phyloP scores from a whole-genome alignment of 2,329 filamentous ascomycete species.

The Pseudofabraea citricarpa region DNA sequence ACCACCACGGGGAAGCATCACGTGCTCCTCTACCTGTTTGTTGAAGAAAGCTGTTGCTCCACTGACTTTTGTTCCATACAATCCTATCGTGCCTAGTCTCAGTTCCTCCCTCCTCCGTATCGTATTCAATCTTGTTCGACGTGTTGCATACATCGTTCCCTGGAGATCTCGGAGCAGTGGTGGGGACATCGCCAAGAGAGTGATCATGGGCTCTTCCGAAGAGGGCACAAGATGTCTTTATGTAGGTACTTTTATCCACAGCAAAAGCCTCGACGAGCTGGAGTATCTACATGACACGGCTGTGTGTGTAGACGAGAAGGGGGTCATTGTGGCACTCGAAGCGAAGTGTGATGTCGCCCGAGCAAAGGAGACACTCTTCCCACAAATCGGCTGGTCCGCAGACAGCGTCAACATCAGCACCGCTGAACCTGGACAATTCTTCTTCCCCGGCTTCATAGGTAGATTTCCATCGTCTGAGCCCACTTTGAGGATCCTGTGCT shows the following conservation, averaged over 20 bases:
- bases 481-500: no score
- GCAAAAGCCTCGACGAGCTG: constrained; percentile 38
- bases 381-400: constrained; percentile 27
- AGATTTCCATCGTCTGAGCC: constrained; percentile 10
- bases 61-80: neutral
- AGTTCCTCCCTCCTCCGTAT: no score
- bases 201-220: constrained; percentile 12
- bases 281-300: constrained; percentile 41
- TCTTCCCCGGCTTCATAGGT: constrained; percentile 82
- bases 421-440: constrained; percentile 56
- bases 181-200: no score
- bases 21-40: neutral
- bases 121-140: no score
- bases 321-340: constrained; percentile 37
- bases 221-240: constrained; percentile 37
- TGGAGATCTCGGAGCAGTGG: no score
- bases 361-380: constrained; percentile 27
- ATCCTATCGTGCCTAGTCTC: neutral
- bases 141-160: no score
- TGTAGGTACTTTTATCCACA: constrained; percentile 58
- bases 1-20: neutral
- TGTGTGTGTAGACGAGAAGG: constrained; percentile 46
- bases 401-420: constrained; percentile 15
- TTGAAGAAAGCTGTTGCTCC: neutral
- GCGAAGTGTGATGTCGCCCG: constrained; percentile 22